Evolutionary conservation across 805 yeast genomes (phyloP).

Genomic region (Kregervanrija delftensis): DNA sequence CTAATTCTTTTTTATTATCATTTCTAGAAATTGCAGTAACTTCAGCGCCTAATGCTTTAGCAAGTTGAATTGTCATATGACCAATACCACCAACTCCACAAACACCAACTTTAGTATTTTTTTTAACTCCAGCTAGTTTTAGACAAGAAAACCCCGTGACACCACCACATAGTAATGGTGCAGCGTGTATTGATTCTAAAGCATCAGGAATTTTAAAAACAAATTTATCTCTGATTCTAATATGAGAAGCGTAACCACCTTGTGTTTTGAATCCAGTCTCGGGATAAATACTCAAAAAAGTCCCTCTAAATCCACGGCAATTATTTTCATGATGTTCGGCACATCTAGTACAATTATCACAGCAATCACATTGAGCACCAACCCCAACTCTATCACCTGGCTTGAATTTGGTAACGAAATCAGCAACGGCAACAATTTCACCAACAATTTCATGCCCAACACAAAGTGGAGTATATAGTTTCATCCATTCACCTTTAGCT

Average conservation of each 20-base stretch:
- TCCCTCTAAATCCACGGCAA: slow-evolving; percentile 41
- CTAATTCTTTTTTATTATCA: slow-evolving; percentile 40
- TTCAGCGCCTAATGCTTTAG: slow-evolving; percentile 53
- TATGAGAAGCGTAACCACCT: slow-evolving; percentile 47
- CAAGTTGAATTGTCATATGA: slow-evolving; percentile 39
- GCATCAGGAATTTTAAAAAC: slow-evolving; percentile 42
- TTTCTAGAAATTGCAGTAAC: slow-evolving; percentile 52
- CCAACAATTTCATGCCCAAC: slow-evolving; percentile 45
- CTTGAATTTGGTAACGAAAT: slow-evolving; percentile 29
- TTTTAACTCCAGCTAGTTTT: slow-evolving; percentile 31
- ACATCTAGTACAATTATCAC: slow-evolving; percentile 35
- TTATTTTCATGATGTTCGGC: slow-evolving; percentile 32
- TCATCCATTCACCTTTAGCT: slow-evolving; percentile 25
- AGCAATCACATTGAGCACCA: slow-evolving; percentile 36
- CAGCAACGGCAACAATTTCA: slow-evolving; percentile 31
- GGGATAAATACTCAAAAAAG: slow-evolving; percentile 42
- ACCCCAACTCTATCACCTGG: slow-evolving; percentile 45
- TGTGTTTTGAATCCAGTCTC: slow-evolving; percentile 36
- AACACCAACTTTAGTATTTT: slow-evolving; percentile 44
- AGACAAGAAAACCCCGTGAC: slow-evolving; percentile 46
- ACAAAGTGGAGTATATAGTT: slow-evolving; percentile 9
- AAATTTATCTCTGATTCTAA: slow-evolving; percentile 36
- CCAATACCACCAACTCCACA: slow-evolving; percentile 40
- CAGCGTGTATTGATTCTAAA: slow-evolving; percentile 34
- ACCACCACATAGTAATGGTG: slow-evolving; percentile 55